Evolutionary conservation across 176 grass and related monocot species (phyloP).

Genomic region (Aegilops speltoides): DNA sequence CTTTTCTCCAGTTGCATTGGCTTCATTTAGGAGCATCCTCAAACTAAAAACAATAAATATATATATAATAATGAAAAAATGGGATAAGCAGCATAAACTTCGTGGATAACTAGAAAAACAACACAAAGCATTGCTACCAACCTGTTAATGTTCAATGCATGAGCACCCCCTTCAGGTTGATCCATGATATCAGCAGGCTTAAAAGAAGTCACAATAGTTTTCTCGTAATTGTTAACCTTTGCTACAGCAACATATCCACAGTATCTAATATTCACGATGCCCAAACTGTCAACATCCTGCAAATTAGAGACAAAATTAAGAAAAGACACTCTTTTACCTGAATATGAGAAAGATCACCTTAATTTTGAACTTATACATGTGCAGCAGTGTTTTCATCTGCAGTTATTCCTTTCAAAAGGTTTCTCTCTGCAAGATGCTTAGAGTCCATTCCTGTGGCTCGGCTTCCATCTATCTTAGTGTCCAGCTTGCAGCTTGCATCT

Average conservation of each 20-base stretch:
- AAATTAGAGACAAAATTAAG: conserved; percentile 41
- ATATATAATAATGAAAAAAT: conserved; percentile 23
- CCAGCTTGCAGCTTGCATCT: conserved; percentile 94
- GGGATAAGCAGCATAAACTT: conserved; percentile 24
- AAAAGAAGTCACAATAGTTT: conserved; percentile 52
- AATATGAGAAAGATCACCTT: conserved; percentile 36
- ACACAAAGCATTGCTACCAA: conserved; percentile 33
- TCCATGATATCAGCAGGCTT: conserved; percentile 65
- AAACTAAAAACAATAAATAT: conserved; percentile 65
- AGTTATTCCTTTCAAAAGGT: conserved; percentile 98
- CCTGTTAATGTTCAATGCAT: conserved; percentile 98
- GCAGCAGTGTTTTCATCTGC: conserved; percentile 98
- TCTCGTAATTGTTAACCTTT: conserved; percentile 71
- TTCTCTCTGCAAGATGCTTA: conserved; percentile 70
- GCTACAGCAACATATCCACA: conserved; percentile 89
- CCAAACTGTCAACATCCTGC: conserved; percentile 91
- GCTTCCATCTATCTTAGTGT: conserved; percentile 91
- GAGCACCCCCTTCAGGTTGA: conserved; percentile 93
- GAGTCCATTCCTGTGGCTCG: conserved; percentile 59
- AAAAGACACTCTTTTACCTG: neutral
- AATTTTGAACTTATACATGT: conserved; percentile 71
- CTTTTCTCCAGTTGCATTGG: conserved; percentile 61
- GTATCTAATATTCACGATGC: conserved; percentile 86
- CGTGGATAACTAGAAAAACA: conserved; percentile 29
- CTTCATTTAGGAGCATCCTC: conserved; percentile 95